These are phyloP conservation scores for Haberlea rhodopensis DNA, from an alignment of 257 asterid species.

Conservation along the genomic window DNA sequence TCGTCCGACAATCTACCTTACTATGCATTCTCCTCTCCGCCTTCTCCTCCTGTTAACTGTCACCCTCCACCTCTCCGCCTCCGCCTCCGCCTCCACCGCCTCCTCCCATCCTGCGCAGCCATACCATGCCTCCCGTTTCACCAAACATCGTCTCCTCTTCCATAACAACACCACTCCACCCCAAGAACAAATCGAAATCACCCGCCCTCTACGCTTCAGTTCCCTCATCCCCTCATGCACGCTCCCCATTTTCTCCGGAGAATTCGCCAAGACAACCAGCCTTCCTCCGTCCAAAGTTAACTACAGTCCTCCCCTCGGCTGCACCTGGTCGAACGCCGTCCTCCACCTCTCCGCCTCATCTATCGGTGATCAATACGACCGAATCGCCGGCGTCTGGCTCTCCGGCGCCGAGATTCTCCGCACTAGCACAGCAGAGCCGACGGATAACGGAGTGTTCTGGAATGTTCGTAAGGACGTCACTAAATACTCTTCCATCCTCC, in stretches of 20 bases:
- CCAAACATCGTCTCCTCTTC: slow-evolving; percentile 25
- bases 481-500: slow-evolving; percentile 58
- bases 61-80: slow-evolving; percentile 25
- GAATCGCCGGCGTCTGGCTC: slow-evolving; percentile 85
- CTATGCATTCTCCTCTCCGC: slow-evolving; percentile 33
- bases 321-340: slow-evolving; percentile 65
- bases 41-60: slow-evolving; percentile 23
- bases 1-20: too few species aligned
- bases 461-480: slow-evolving; percentile 67
- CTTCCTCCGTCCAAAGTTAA: slow-evolving; percentile 52
- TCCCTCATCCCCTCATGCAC: slow-evolving; percentile 35
- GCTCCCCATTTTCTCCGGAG: slow-evolving; percentile 32
- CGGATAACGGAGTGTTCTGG: slow-evolving; percentile 58
- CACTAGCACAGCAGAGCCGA: slow-evolving; percentile 85
- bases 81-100: slow-evolving; percentile 26
- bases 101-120: slow-evolving; percentile 22
- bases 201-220: slow-evolving; percentile 54
- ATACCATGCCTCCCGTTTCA: slow-evolving; percentile 34
- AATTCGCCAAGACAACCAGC: slow-evolving; percentile 52
- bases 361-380: slow-evolving; percentile 72
- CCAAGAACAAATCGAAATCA: slow-evolving; percentile 44
- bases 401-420: slow-evolving; percentile 81
- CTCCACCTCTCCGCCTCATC: slow-evolving; percentile 60
- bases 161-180: slow-evolving; percentile 21
- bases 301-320: slow-evolving; percentile 59